A percentile compares a stretch with the other conserved stretches of the same genome.
Evolutionary conservation across 495 filamentous ascomycete species (phyloP).

Genomic region (Pseudevernia furfuracea): DNA sequence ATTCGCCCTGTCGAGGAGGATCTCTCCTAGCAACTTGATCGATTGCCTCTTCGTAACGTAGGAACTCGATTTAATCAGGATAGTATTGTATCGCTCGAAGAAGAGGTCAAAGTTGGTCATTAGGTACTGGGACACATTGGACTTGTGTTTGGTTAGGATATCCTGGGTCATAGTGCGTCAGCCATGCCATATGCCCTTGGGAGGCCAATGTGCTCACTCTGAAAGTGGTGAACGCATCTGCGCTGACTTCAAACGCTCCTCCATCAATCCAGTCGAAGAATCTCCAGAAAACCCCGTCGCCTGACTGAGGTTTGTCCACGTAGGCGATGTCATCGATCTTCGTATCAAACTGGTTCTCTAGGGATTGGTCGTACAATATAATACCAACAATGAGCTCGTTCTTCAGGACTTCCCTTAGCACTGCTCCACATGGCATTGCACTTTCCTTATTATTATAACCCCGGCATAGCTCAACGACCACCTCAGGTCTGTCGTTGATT

Average conservation of each 20-base stretch:
- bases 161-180: slow-evolving; percentile 50
- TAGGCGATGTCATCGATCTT: slow-evolving; percentile 55
- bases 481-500: slow-evolving; percentile 73
- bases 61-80: slow-evolving; percentile 82
- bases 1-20: slow-evolving; percentile 88
- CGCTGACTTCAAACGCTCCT: slow-evolving; percentile 90
- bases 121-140: slow-evolving; percentile 77
- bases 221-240: slow-evolving; percentile 96
- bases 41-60: slow-evolving; percentile 99
- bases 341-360: slow-evolving; percentile 46
- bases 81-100: slow-evolving; percentile 79
- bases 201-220: slow-evolving; percentile 49
- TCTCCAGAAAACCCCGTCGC: slow-evolving; percentile 86
- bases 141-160: slow-evolving; percentile 88
- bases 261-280: slow-evolving; percentile 97
- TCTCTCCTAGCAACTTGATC: slow-evolving; percentile 92
- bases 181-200: not conserved
- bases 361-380: slow-evolving; percentile 84
- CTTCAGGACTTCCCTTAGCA: slow-evolving; percentile 86
- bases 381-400: slow-evolving; percentile 81
- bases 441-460: slow-evolving; percentile 87
- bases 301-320: slow-evolving; percentile 56
- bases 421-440: slow-evolving; percentile 84
- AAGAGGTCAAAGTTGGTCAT: slow-evolving; percentile 82
- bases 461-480: slow-evolving; percentile 78